Base-by-base conservation (phyloP, 2,329 filamentous ascomycete genomes). In the Seiridium unicorne region DNA sequence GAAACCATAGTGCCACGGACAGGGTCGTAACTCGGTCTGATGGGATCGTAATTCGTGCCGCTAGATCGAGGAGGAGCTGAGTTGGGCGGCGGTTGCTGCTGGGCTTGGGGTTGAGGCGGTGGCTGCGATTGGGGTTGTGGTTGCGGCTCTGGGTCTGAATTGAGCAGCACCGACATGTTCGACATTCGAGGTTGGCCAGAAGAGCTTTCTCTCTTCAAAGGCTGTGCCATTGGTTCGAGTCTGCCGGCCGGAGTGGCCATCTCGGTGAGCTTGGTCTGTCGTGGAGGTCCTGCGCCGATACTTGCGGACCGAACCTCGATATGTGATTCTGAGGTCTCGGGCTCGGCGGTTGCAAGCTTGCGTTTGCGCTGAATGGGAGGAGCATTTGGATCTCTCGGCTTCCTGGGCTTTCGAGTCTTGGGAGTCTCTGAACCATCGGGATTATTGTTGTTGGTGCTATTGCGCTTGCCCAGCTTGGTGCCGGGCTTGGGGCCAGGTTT, bases 1-100 rank as follows among this genome's bases (percentile, higher is more conserved):
- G 81, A 68, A 51, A 84, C 68, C 71, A 89, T 85, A 3, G 85
- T 90, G 69, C 85, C 86, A 47, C 85, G 79, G 54, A 88, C 80
- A 1, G 85, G 85, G 65, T 89, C 86, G 65, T 87, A 89, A 64
- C 84, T 87, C n/a, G 89, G 91, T 51, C 93, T 86, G 64, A 97
- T 93, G 0, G 93, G 93, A 73, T 97, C 93, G 76, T 95, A 97
- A 68, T 90, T 92, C 69, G 92, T 91, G 48, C 92, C 89, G 69
- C 90, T 90, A 11, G 89, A 88, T 55, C 89, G 80, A 54, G 81
- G 77, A 7, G 81, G 79, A 18, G 77, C 70, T 48, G 77, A 62
- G 63, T 74, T 63, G 77, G 79, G 66, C 18, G 18, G 38, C 38
- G 38, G 7, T 7, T 42, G 38, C 38, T 42, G 38, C 18, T 26